Conservation (phyloP, 208 protist species). For the Leishmania aethiopica region DNA sequence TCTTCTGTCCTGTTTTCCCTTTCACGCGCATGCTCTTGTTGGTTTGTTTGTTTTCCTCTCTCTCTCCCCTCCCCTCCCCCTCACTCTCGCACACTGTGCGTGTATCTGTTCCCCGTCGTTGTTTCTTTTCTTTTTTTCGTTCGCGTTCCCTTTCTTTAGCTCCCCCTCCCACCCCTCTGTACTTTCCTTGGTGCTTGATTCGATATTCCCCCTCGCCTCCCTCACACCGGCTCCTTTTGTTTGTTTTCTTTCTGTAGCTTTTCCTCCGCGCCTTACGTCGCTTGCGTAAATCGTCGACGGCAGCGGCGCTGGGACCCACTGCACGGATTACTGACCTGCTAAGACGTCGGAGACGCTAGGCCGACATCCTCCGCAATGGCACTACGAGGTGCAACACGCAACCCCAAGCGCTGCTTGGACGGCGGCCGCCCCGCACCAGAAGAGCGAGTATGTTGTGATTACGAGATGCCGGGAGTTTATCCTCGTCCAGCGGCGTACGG, state of each 20-base stretch:
- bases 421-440: not conserved
- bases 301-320: not conserved
- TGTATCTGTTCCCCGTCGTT: not conserved
- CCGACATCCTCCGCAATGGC: not conserved
- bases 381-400: not conserved
- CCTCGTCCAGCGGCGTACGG: not conserved
- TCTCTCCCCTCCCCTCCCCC: not conserved
- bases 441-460: not conserved
- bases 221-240: not conserved
- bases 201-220: not conserved
- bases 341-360: too few relatives aligned
- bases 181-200: not conserved
- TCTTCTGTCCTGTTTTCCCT: slow-evolving; percentile 4
- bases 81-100: not conserved
- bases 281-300: too few relatives aligned
- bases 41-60: not conserved
- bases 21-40: slow-evolving; percentile 13
- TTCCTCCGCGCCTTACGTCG: too few relatives aligned
- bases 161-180: not conserved
- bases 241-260: not conserved
- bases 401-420: not conserved
- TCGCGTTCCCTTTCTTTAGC: too few relatives aligned
- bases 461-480: not conserved
- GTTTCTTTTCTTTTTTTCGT: not conserved
- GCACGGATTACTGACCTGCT: too few relatives aligned